phyloP scores from a whole-genome alignment of 768 basidiomycete species.

The Solioccasus polychromus region DNA sequence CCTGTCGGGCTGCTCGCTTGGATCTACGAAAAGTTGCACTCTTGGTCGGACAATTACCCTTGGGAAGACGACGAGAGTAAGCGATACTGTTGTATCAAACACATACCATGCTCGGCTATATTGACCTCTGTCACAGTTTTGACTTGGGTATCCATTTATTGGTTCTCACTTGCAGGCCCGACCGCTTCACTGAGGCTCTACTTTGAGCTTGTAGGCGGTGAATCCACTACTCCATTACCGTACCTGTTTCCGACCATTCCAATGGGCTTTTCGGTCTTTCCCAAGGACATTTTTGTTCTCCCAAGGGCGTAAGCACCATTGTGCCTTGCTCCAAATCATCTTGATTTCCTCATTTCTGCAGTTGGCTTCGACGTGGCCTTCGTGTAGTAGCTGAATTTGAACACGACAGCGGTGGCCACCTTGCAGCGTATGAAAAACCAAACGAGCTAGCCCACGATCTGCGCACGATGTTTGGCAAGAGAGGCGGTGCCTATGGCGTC shows the following conservation, averaged over 20 bases:
- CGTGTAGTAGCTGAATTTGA: slow-evolving; percentile 46
- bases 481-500: slow-evolving; percentile 47
- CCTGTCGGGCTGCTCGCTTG: slow-evolving; percentile 52
- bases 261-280: slow-evolving; percentile 50
- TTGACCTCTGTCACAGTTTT: slow-evolving; percentile 40
- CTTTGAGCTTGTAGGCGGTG: slow-evolving; percentile 38
- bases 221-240: rapidly evolving
- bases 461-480: slow-evolving; percentile 55
- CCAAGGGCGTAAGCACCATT: slow-evolving; percentile 36
- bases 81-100: too few relatives aligned
- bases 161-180: slow-evolving; percentile 58
- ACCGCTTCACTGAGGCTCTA: slow-evolving; percentile 58
- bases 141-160: slow-evolving; percentile 59
- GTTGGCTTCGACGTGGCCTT: slow-evolving; percentile 41
- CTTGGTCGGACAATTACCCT: slow-evolving; percentile 50
- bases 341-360: slow-evolving; percentile 14
- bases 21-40: slow-evolving; percentile 52
- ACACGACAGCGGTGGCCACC: slow-evolving; percentile 56
- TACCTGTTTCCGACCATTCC: slow-evolving; percentile 32
- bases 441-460: slow-evolving; percentile 47
- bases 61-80: slow-evolving; percentile 61
- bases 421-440: slow-evolving; percentile 54
- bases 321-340: not conserved
- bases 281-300: slow-evolving; percentile 41
- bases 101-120: not conserved